Evolutionary conservation across 2,329 filamentous ascomycete species (phyloP), one percentile per base, ranked within the genome.

Genomic region (Trichophyton simii): DNA sequence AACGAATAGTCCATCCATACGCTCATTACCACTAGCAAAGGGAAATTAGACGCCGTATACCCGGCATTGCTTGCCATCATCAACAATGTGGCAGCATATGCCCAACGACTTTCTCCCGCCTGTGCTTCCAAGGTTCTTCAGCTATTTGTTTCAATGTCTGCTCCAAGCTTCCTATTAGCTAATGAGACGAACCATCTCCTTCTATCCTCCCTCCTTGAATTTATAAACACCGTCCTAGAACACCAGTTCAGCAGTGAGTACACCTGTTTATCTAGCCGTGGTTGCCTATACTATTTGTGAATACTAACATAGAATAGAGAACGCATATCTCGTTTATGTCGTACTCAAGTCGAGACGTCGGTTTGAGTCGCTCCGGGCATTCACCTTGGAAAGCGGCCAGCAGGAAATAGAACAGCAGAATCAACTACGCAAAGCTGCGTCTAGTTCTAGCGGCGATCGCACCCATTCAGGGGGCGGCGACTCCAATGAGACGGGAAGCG

Each of bases 161-260:
- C 91, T 0, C 92, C 94, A 0, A 90, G 88, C 36, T 99, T 97
- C 71, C 77, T 99, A 8, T 79, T 97, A 18, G 90, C 89, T 6
- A 97, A 96, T 68, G 94, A 99, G 62, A 88, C 83, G 42, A 99
- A 99, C 66, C 89, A 97, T 70, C 78, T 79, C 36, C 82, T 97
- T 3, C 79, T 99, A 5, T 82, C 85, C 57, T 91, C 91, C 0
- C 76, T 97, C 28, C 79, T 99, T 8, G 90, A 96, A 70, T 91
- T 90, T 0, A 85, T 97, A 69, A 96, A 94, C 71, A 84, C 89
- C 1, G 87, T 96, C 50, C 79, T 97, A 42, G 94, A 97, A 74
- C 89, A 96, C 71, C 87, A 95, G 69, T 94, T 89, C 70, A 80
- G 79, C 58, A 84, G 88, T 90, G 76, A 75, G 85, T 73, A 15